Conservation (phyloP, 2,329 filamentous ascomycete genomes). For the Cytospora piceae region DNA sequence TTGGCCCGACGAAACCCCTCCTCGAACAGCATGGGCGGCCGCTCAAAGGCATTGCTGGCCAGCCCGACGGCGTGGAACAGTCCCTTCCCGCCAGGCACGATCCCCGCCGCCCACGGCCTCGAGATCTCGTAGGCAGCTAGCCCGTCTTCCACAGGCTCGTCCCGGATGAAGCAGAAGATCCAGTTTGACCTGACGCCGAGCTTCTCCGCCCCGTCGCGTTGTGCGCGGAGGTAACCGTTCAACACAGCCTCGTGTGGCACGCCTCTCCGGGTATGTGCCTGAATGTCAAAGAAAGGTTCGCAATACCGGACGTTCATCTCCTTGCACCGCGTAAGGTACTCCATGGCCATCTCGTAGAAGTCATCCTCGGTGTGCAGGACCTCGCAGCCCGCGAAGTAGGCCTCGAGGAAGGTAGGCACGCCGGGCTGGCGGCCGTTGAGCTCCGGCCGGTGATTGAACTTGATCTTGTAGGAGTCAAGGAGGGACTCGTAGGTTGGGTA, state of each 20-base stretch:
- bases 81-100: slow-evolving; percentile 38
- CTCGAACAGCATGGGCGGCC: slow-evolving; percentile 50
- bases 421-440: slow-evolving; percentile 40
- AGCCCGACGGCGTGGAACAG: slow-evolving; percentile 52
- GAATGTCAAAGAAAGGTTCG: slow-evolving; percentile 49
- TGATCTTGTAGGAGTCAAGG: slow-evolving; percentile 40
- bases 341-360: slow-evolving; percentile 46
- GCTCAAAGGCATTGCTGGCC: slow-evolving; percentile 50
- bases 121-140: slow-evolving; percentile 44
- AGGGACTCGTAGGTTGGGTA: slow-evolving; percentile 40
- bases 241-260: slow-evolving; percentile 40
- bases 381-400: slow-evolving; percentile 40
- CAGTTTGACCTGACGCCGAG: slow-evolving; percentile 41
- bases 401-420: slow-evolving; percentile 40
- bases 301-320: slow-evolving; percentile 46
- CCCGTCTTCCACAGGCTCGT: slow-evolving; percentile 44
- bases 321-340: slow-evolving; percentile 40
- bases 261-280: slow-evolving; percentile 46
- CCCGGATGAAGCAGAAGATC: slow-evolving; percentile 49
- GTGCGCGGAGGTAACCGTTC: slow-evolving; percentile 42
- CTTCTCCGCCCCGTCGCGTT: slow-evolving; percentile 36
- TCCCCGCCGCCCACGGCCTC: slow-evolving; percentile 42
- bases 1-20: slow-evolving; percentile 42
- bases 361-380: slow-evolving; percentile 42
- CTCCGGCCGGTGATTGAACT: slow-evolving; percentile 44